A percentile compares a stretch with the other conserved stretches of the same genome.
Evolutionary conservation across 164 flowering plant species (phyloP).

Genomic region (Macadamia tetraphylla): DNA sequence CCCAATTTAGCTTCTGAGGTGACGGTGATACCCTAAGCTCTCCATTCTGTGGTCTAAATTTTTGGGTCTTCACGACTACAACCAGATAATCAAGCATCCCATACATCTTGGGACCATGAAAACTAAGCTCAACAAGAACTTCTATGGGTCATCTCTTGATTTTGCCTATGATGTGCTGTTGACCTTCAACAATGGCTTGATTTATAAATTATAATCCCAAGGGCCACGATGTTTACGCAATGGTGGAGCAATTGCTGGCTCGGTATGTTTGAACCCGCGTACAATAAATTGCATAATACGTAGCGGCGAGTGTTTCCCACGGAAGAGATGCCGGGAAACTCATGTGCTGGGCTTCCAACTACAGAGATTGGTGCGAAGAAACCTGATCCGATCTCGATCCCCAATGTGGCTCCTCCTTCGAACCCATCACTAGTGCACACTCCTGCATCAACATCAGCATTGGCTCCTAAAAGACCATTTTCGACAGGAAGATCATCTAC

Average conservation of each 20-base stretch:
- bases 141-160: slow-evolving; percentile 46
- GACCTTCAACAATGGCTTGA: slow-evolving; percentile 71
- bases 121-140: slow-evolving; percentile 34
- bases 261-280: slow-evolving; percentile 22
- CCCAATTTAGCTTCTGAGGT: no score
- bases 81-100: slow-evolving; percentile 56
- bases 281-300: slow-evolving; percentile 15
- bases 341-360: slow-evolving; percentile 23
- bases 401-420: not conserved
- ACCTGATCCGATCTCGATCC: not conserved
- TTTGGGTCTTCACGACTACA: slow-evolving; percentile 70
- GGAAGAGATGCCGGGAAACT: slow-evolving; percentile 25
- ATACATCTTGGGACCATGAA: slow-evolving; percentile 94
- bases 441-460: slow-evolving; percentile 16
- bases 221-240: slow-evolving; percentile 48
- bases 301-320: not conserved
- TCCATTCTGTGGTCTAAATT: no score
- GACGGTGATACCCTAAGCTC: no score
- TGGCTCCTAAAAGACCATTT: slow-evolving; percentile 16
- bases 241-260: slow-evolving; percentile 12
- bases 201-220: slow-evolving; percentile 73
- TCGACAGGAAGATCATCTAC: not conserved
- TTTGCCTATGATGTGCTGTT: slow-evolving; percentile 72
- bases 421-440: not conserved
- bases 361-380: slow-evolving; percentile 10